These are phyloP conservation scores for Curvularia eragrostidis DNA, from an alignment of 2,329 filamentous ascomycete genomes.

Conservation along the genomic window DNA sequence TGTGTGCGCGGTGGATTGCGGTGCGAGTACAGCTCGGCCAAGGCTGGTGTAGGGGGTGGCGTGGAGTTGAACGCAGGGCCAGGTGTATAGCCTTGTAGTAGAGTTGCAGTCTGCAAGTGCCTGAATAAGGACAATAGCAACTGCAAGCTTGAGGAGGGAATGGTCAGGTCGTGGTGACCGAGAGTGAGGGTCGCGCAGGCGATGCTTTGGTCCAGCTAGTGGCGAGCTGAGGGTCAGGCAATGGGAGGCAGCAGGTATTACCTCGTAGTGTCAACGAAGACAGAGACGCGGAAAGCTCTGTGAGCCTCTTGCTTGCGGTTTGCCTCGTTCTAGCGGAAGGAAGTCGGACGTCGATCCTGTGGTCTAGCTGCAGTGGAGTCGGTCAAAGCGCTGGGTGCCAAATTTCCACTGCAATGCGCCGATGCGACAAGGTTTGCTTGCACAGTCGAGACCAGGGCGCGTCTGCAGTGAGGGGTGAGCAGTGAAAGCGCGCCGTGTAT, in stretches of 20 bases:
- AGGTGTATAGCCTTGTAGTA: background rate
- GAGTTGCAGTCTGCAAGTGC: background rate
- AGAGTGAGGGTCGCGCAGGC: slow-evolving; percentile 18
- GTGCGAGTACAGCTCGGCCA: background rate
- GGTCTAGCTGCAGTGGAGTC: slow-evolving; percentile 28
- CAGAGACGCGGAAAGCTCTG: slow-evolving; percentile 4
- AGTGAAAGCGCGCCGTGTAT: slow-evolving; percentile 26
- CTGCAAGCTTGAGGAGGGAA: slow-evolving; percentile 7
- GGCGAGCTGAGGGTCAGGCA: slow-evolving; percentile 10
- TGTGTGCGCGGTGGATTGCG: slow-evolving; percentile 10
- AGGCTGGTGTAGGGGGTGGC: slow-evolving; percentile 2
- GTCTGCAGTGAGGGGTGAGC: slow-evolving; percentile 17
- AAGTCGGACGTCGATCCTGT: slow-evolving; percentile 12
- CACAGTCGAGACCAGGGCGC: slow-evolving; percentile 30
- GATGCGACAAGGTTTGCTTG: slow-evolving; percentile 25
- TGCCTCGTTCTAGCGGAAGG: slow-evolving; percentile 10
- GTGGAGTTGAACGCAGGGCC: background rate
- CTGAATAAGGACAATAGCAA: slow-evolving; percentile 20
- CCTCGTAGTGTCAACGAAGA: slow-evolving; percentile 1
- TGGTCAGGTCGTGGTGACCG: slow-evolving; percentile 9
- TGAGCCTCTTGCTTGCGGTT: slow-evolving; percentile 2
- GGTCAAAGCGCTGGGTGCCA: slow-evolving; percentile 41
- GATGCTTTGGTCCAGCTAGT: slow-evolving; percentile 27
- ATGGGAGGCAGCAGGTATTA: slow-evolving; percentile 5
- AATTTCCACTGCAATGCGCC: slow-evolving; percentile 32